Evolutionary conservation across 805 yeast genomes (phyloP).

Genomic region (Wickerhamiella cacticola): DNA sequence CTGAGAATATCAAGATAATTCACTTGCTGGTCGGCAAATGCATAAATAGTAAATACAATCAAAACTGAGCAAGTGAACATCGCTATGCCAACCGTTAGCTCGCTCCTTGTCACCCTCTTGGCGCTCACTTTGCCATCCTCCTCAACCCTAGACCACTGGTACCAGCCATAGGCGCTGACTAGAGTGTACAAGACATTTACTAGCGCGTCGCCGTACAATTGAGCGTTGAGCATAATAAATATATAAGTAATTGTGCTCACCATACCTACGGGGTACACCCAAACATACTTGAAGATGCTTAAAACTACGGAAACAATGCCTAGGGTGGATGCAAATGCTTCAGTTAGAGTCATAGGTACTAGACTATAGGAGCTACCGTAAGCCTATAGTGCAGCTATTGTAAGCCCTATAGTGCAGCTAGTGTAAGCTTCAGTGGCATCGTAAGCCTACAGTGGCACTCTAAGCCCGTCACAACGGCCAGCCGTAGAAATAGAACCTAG

Average conservation of each 20-base stretch:
- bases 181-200: conserved; percentile 4
- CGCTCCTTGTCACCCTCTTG: neutral
- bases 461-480: too few species aligned
- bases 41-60: neutral
- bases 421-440: too few species aligned
- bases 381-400: neutral
- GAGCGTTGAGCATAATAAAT: neutral
- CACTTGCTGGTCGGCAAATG: neutral
- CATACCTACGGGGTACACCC: conserved; percentile 9
- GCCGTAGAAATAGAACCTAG: too few species aligned
- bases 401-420: neutral
- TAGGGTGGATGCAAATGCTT: conserved; percentile 1
- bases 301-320: conserved; percentile 3
- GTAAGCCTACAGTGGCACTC: too few species aligned
- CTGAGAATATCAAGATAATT: conserved; percentile 6
- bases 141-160: neutral
- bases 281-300: neutral
- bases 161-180: conserved; percentile 11
- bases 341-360: neutral
- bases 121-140: conserved; percentile 1
- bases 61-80: neutral
- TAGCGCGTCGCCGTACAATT: conserved; percentile 6
- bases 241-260: conserved; percentile 1
- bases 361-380: too few species aligned
- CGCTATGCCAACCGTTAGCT: neutral